Conservation (phyloP, 371 early-diverging fungal species). For the Lichtheimia hyalospora region DNA sequence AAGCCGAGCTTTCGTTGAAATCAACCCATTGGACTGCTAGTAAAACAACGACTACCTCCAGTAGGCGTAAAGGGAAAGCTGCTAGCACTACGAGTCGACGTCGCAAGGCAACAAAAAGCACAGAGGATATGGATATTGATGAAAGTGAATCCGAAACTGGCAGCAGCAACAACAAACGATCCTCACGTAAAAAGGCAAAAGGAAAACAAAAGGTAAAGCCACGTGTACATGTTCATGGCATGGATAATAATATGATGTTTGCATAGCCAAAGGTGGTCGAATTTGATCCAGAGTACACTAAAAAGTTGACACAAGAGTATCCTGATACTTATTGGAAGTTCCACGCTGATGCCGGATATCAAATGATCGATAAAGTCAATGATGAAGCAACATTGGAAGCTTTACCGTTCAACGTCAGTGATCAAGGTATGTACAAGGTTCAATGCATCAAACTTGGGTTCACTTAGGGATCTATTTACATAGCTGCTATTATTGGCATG, state of each 20-base stretch:
- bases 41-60: constrained; percentile 2
- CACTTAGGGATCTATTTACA: background rate
- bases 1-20: constrained; percentile 13
- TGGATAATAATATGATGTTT: background rate
- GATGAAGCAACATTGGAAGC: constrained; percentile 61
- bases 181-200: background rate
- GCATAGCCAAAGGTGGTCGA: constrained; percentile 5
- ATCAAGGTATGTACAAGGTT: constrained; percentile 29
- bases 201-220: background rate
- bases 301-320: constrained; percentile 37
- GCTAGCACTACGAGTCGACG: background rate
- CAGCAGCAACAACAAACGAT: background rate
- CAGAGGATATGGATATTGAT: constrained; percentile 12
- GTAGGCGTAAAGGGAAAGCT: too few species aligned
- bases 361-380: constrained; percentile 52
- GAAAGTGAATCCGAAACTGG: constrained; percentile 6
- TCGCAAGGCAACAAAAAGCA: constrained; percentile 9
- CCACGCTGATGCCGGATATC: constrained; percentile 18
- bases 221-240: background rate
- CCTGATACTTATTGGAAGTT: constrained; percentile 24
- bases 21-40: constrained; percentile 3
- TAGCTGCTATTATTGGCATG: constrained; percentile 77
- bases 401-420: constrained; percentile 47
- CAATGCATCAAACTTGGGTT: background rate
- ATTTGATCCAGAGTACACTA: constrained; percentile 45